Conservation (phyloP, 2,329 filamentous ascomycete genomes). For the Nemania serpens region DNA sequence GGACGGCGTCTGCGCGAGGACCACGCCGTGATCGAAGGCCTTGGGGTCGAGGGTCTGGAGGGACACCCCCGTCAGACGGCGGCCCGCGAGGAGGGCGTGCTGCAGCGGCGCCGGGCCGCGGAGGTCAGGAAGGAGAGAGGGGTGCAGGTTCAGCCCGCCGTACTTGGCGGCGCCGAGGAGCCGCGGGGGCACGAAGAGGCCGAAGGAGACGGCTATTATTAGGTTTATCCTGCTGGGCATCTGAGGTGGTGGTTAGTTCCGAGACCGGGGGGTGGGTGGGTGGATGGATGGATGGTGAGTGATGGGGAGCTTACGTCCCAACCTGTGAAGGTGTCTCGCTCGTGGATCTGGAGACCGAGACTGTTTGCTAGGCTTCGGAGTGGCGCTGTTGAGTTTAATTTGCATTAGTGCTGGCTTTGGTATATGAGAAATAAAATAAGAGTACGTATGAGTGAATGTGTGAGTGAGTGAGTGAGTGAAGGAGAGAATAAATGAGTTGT, state of each 20-base stretch:
- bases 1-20: conserved; percentile 70
- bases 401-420: conserved; percentile 5
- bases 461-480: neutral
- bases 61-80: conserved; percentile 71
- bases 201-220: conserved; percentile 92
- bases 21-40: conserved; percentile 76
- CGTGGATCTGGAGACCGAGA: conserved; percentile 70
- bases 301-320: conserved; percentile 66
- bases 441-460: no score
- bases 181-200: conserved; percentile 80
- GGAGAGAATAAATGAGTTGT: no score
- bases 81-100: conserved; percentile 72
- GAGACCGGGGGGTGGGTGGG: neutral
- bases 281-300: neutral
- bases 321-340: conserved; percentile 78
- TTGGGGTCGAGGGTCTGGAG: conserved; percentile 82
- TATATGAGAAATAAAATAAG: neutral
- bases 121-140: conserved; percentile 85
- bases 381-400: conserved; percentile 60
- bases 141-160: conserved; percentile 91
- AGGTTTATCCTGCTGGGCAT: conserved; percentile 70
- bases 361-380: conserved; percentile 68
- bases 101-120: conserved; percentile 86
- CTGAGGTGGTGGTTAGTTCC: conserved; percentile 41
- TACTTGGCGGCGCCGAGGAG: conserved; percentile 74